Percentiles rank a stretch among this genome's conserved stretches.
Evolutionary conservation across 2,329 filamentous ascomycete species (phyloP).

Genomic region (Penicillium sp.): DNA sequence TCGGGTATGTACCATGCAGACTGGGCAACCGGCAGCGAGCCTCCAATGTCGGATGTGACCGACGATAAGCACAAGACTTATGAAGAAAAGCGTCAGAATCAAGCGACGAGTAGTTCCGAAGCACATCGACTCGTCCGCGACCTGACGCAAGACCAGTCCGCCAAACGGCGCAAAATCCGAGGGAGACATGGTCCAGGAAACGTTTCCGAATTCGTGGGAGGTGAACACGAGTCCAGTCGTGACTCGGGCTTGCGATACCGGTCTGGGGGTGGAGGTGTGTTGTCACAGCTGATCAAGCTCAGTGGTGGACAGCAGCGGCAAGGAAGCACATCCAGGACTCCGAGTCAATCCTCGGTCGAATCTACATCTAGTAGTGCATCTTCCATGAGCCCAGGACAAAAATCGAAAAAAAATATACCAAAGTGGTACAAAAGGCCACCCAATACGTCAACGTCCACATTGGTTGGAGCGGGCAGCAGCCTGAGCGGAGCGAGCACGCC

Average conservation of each 20-base stretch:
- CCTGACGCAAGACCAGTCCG: constrained; percentile 29
- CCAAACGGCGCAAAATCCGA: constrained; percentile 17
- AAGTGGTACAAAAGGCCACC: constrained; percentile 39
- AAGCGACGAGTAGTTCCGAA: constrained; percentile 28
- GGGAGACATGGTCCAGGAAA: constrained; percentile 13
- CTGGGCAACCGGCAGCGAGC: constrained; percentile 28
- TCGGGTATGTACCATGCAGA: constrained; percentile 25
- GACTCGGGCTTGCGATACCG: constrained; percentile 23
- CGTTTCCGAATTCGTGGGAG: constrained; percentile 10
- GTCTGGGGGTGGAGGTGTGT: constrained; percentile 31
- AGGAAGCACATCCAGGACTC: constrained; percentile 6
- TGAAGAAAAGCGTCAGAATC: constrained; percentile 26
- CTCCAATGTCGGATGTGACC: constrained; percentile 28
- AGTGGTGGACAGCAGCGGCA: constrained; percentile 18
- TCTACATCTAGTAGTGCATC: constrained; percentile 7
- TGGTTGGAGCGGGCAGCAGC: constrained; percentile 19
- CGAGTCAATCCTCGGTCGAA: constrained; percentile 15
- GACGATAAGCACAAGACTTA: constrained; percentile 33
- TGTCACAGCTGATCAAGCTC: constrained; percentile 34
- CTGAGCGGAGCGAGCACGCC: constrained; percentile 32
- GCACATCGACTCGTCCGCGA: constrained; percentile 36
- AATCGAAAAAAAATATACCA: constrained; percentile 19
- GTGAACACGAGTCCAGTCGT: constrained; percentile 6
- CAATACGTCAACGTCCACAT: constrained; percentile 25
- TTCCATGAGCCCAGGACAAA: constrained; percentile 3